Evolutionary conservation across 441 rosid genomes (phyloP), one percentile per base, ranked within the genome.

Genomic region (Pelargonium fulgidum): DNA sequence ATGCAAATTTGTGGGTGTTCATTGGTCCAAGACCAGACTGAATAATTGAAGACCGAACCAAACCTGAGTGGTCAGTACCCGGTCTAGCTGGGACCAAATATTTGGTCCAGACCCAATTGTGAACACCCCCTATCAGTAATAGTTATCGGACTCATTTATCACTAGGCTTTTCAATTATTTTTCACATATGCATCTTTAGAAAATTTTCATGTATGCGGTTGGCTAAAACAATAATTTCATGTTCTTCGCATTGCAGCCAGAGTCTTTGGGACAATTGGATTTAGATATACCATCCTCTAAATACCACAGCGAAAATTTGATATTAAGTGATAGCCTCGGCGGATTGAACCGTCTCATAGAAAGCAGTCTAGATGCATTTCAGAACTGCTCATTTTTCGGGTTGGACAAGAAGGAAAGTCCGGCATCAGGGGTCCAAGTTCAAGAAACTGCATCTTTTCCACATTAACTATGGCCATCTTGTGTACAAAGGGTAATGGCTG

Each of bases 311-410:
- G 98, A 92, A 71, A 97, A 90, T 69, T 50, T 91, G 54, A 83
- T 85, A 65, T 76, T 89, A 66, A 75, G 89, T 39, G 96, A 94
- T 64, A 92, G 98, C 83, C 89, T 92, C 16, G 86, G 97, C 22
- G 87, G 91, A 72, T 81, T 94, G 80, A 94, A 84, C 82, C 89
- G 92, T 75, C 83, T 92, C 69, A 87, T 92, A 73, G 98, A 94
- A 19, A 94, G 87, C 79, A 94, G 98, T 75, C 88, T 91, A 64
- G 99, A 94, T 75, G 92, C 96, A 62, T 94, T 90, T 70, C 98
- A 90, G 73, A 94, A 81, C 74, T 90, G 96, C 84, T 90, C 91
- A 54, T 87, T 88, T 54, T 87, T 91, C 16, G 90, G 91, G 69
- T 78, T 74, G 41, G 97, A 86, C 75, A 91, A 87, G 87, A 87